Evolutionary conservation across 306 rosid genomes (phyloP).

Genomic region (Cicer bijugum): DNA sequence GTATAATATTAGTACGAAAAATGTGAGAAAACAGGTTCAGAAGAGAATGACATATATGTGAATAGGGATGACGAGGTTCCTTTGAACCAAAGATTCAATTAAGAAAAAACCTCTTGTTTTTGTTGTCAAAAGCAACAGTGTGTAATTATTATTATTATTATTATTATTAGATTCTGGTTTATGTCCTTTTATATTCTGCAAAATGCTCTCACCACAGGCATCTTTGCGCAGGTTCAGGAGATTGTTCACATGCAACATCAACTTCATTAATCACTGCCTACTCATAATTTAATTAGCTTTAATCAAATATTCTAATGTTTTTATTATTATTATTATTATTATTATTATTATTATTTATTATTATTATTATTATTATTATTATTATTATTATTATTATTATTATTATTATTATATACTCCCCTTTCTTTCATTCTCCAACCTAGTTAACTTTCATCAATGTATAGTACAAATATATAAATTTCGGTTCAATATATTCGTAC

Average conservation of each 20-base stretch:
- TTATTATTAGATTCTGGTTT: slow-evolving; percentile 23
- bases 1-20: slow-evolving; percentile 16
- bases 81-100: slow-evolving; percentile 48
- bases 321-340: background rate
- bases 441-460: background rate
- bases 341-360: background rate
- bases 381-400: no score
- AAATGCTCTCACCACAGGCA: slow-evolving; percentile 45
- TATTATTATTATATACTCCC: background rate
- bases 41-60: slow-evolving; percentile 42
- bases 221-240: slow-evolving; percentile 61
- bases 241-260: slow-evolving; percentile 54
- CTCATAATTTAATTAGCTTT: slow-evolving; percentile 12
- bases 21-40: slow-evolving; percentile 33
- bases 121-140: slow-evolving; percentile 40
- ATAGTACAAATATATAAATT: no score
- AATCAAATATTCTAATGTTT: slow-evolving; percentile 27
- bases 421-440: background rate
- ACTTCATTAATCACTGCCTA: slow-evolving; percentile 38
- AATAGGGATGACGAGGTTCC: slow-evolving; percentile 47
- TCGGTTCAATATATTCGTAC: no score
- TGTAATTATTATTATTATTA: slow-evolving; percentile 31
- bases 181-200: slow-evolving; percentile 36
- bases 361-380: background rate
- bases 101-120: slow-evolving; percentile 37